A percentile compares a stretch with the other conserved stretches of the same genome.
phyloP scores from a whole-genome alignment of 169 alveolate genomes.

The Plasmodium malariae region DNA sequence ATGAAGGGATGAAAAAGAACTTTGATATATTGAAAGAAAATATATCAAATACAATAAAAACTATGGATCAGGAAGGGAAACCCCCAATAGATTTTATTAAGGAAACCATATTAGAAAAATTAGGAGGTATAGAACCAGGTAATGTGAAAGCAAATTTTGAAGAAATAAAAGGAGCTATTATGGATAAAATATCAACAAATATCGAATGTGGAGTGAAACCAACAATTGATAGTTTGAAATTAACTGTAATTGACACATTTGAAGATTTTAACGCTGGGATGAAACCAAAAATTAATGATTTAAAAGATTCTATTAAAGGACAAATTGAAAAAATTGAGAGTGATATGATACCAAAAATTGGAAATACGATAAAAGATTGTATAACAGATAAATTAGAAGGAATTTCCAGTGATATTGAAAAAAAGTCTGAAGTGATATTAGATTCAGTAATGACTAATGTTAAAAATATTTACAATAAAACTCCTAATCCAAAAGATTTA shows the following conservation, averaged over 20 bases:
- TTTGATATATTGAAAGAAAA: slow-evolving; percentile 13
- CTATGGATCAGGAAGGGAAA: not conserved
- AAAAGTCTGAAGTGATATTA: slow-evolving; percentile 12
- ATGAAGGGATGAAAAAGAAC: not conserved
- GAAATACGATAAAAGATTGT: slow-evolving; percentile 18
- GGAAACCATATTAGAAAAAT: slow-evolving; percentile 9
- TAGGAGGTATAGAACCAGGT: slow-evolving; percentile 27
- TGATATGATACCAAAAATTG: slow-evolving; percentile 49
- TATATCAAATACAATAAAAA: not conserved
- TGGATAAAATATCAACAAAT: slow-evolving; percentile 19
- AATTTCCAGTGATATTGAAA: slow-evolving; percentile 26
- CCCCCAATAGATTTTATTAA: slow-evolving; percentile 9
- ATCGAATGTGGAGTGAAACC: slow-evolving; percentile 21
- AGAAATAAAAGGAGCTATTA: slow-evolving; percentile 8
- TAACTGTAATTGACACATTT: not conserved
- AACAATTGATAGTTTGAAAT: slow-evolving; percentile 11
- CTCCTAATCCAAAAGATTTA: not conserved
- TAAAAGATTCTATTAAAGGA: slow-evolving; percentile 32
- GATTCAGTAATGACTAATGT: slow-evolving; percentile 26
- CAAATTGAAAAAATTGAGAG: not conserved
- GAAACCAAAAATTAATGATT: slow-evolving; percentile 22
- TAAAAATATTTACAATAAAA: not conserved
- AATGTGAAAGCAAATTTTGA: not conserved
- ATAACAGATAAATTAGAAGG: slow-evolving; percentile 24
- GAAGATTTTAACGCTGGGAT: slow-evolving; percentile 7